phyloP scores from a whole-genome alignment of 176 grass and related monocot species.

The Avena insularis region DNA sequence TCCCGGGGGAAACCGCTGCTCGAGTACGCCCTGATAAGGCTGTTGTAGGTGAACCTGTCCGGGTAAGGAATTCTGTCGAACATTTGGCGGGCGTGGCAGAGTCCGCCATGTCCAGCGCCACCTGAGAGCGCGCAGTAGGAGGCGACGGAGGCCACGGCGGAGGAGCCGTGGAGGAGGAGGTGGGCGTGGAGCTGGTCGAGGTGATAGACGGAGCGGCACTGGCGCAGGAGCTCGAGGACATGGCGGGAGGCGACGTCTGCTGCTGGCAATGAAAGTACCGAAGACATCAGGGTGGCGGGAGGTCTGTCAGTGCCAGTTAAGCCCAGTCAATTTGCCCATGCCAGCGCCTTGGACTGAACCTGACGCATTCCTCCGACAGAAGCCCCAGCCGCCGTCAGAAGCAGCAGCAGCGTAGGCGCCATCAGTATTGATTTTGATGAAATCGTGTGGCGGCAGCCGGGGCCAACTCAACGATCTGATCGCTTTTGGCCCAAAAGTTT shows the following conservation, averaged over 20 bases:
- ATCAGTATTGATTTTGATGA: too few species aligned
- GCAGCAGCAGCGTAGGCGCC: too few species aligned
- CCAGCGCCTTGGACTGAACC: too few species aligned
- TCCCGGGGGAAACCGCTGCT: conserved; percentile 5
- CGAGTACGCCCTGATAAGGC: conserved; percentile 37
- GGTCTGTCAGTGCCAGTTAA: too few species aligned
- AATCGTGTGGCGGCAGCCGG: too few species aligned
- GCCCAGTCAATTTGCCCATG: too few species aligned
- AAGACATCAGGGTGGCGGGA: not conserved
- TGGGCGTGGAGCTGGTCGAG: conserved; percentile 52
- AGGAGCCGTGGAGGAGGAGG: conserved; percentile 8
- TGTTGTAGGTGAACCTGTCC: conserved; percentile 44
- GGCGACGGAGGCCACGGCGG: not conserved
- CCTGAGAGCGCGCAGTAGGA: conserved; percentile 28
- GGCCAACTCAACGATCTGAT: too few species aligned
- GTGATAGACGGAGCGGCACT: conserved; percentile 29
- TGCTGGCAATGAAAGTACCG: not conserved
- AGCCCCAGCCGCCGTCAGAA: too few species aligned
- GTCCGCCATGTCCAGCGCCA: not conserved
- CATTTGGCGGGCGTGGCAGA: not conserved
- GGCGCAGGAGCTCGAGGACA: conserved; percentile 26
- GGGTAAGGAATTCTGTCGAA: conserved; percentile 43
- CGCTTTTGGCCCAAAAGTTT: too few species aligned
- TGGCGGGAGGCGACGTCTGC: not conserved
- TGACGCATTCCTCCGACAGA: too few species aligned